Percentiles rank a stretch among this genome's conserved stretches.
Conservation (phyloP, 1,284 basidiomycete genomes). For the Microbotryum saponariae region DNA sequence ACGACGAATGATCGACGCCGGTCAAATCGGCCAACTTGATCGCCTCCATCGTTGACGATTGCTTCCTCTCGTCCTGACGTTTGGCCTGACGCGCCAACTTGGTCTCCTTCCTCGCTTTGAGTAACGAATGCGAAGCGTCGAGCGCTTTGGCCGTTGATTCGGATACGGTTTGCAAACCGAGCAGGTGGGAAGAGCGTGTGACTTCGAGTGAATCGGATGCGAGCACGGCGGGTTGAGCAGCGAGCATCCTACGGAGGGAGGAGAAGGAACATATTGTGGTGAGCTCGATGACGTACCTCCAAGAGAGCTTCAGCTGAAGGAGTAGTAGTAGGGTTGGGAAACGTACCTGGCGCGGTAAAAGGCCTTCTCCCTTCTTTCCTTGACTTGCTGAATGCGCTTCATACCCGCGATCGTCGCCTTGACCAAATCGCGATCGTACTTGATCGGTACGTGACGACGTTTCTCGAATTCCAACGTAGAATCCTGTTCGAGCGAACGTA, state of each 20-base stretch:
- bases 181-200: constrained; percentile 31
- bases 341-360: constrained; percentile 66
- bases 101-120: constrained; percentile 26
- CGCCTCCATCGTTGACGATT: constrained; percentile 29
- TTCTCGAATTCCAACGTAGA: constrained; percentile 99
- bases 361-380: constrained; percentile 79
- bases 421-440: constrained; percentile 92
- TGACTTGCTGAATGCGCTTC: constrained; percentile 91
- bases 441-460: constrained; percentile 91
- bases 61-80: constrained; percentile 19
- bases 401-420: constrained; percentile 95
- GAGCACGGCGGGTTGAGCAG: constrained; percentile 29
- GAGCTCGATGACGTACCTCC: background rate
- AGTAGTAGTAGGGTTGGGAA: too few species aligned
- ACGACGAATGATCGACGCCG: constrained; percentile 23
- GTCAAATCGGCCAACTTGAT: constrained; percentile 26
- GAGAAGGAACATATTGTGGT: background rate
- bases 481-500: constrained; percentile 55
- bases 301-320: too few species aligned
- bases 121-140: constrained; percentile 29
- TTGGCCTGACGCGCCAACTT: constrained; percentile 27
- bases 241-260: constrained; percentile 29
- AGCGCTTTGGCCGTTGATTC: constrained; percentile 33
- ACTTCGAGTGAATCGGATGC: constrained; percentile 35
- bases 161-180: constrained; percentile 20